Evolutionary conservation across 371 early-diverging fungal species (phyloP), one percentile per base, ranked within the genome.

Genomic region (Chytridium lagenaria): DNA sequence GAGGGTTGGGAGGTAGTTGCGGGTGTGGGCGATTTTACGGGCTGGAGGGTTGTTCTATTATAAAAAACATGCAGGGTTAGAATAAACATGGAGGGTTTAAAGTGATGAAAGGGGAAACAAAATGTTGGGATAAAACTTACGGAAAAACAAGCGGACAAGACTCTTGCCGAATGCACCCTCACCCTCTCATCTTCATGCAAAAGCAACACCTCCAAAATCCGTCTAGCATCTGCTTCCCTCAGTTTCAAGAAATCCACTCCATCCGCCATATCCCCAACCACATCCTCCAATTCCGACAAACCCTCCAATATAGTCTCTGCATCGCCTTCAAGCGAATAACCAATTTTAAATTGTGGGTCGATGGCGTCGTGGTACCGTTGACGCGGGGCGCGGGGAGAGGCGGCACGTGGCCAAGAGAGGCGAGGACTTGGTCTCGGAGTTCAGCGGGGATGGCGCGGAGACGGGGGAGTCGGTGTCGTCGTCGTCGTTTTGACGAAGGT

Each of bases 11-110:
- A 66, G 49, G 16, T 66, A 38, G 2, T 23, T 22, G 2, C 49
- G 12, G 39, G 39, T 16, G 10, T 23, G 10, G 49, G 66, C 66
- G 26, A 44, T 26, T 28, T 28, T 40, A 5, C 66, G 5, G n/a
- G 66, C 44, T n/a, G 2, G 3, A 23, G 66, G 66, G 66, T 66
- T 66, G 66, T 66, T 66, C 61, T 61, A 34, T n/a, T n/a, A n/a
- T n/a, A n/a, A n/a, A n/a, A n/a, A n/a, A n/a, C n/a, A n/a, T 55
- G 22, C 10, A 55, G 57, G 26, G 26, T 7, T 26, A 55, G 57
- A 30, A 55, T 26, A 19, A 30, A 10, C 26, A 55, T 15, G 57
- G 16, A 30, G n/a, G n/a, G n/a, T n/a, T n/a, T n/a, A n/a, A n/a
- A n/a, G n/a, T n/a, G n/a, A n/a, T n/a, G n/a, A n/a, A n/a, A n/a